These are phyloP conservation scores for Mortierella sp. DNA, from an alignment of 371 early-diverging fungal species.

Conservation along the genomic window DNA sequence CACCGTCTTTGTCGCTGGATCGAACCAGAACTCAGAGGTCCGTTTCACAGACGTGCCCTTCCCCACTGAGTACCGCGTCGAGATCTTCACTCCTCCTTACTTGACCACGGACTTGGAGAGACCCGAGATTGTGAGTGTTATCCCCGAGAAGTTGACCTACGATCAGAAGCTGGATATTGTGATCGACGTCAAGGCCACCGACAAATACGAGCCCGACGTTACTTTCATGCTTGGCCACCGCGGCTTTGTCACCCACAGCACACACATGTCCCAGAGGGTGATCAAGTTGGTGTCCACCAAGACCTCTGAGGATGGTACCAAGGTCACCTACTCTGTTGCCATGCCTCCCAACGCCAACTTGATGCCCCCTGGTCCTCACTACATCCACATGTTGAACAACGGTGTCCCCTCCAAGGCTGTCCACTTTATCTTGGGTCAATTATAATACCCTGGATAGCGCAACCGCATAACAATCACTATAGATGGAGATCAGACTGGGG, in stretches of 20 bases:
- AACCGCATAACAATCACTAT: no score
- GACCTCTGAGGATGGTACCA: constrained; percentile 52
- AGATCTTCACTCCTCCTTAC: constrained; percentile 75
- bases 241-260: constrained; percentile 77
- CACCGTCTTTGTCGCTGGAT: constrained; percentile 63
- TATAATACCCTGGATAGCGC: background rate
- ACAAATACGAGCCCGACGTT: constrained; percentile 32
- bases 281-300: constrained; percentile 58
- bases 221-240: constrained; percentile 57
- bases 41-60: constrained; percentile 41
- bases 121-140: constrained; percentile 63
- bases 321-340: constrained; percentile 51
- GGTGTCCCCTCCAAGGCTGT: constrained; percentile 63
- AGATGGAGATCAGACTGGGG: no score
- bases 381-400: constrained; percentile 68
- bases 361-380: constrained; percentile 73
- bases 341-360: constrained; percentile 71
- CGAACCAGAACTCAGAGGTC: constrained; percentile 53
- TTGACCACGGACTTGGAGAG: constrained; percentile 62
- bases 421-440: constrained; percentile 28
- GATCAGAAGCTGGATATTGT: constrained; percentile 58
- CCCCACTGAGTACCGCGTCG: constrained; percentile 76
- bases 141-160: constrained; percentile 63
- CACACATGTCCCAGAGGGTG: constrained; percentile 75
- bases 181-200: constrained; percentile 49